Evolutionary conservation across 441 rosid species (phyloP).

Genomic region (Codiaeum variegatum): DNA sequence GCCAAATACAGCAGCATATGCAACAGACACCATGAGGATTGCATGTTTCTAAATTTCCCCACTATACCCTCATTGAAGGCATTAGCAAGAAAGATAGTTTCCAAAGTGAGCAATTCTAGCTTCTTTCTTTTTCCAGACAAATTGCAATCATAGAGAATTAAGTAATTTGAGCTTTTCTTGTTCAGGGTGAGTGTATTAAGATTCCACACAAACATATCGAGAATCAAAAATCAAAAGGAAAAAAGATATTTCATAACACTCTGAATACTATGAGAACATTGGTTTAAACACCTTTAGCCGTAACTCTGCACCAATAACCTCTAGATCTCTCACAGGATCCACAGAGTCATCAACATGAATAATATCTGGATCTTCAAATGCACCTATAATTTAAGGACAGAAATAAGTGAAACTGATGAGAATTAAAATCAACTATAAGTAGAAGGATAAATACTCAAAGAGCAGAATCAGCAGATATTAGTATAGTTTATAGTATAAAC

Average conservation of each 20-base stretch:
- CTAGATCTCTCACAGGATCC: conserved; percentile 96
- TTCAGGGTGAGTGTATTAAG: background rate
- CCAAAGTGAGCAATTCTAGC: background rate
- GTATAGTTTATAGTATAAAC: too few relatives aligned
- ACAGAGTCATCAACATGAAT: conserved; percentile 91
- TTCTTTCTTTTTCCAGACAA: too few relatives aligned
- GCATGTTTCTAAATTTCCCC: background rate
- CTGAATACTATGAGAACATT: background rate
- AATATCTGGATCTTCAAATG: conserved; percentile 94
- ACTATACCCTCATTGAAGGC: background rate
- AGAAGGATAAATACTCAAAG: background rate
- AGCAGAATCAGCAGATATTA: background rate
- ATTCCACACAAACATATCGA: background rate
- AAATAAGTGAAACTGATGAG: background rate
- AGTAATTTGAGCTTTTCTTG: background rate
- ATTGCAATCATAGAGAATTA: background rate
- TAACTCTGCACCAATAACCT: conserved; percentile 73
- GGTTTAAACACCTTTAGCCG: conserved; percentile 70
- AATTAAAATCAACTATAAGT: background rate
- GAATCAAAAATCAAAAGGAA: background rate
- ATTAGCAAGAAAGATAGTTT: background rate
- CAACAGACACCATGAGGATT: background rate
- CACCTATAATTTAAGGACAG: conserved; percentile 42
- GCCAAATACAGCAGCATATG: background rate
- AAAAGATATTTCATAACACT: background rate